Base-by-base conservation (phyloP, 768 basidiomycete genomes). In the Tricholoma flavovirens region DNA sequence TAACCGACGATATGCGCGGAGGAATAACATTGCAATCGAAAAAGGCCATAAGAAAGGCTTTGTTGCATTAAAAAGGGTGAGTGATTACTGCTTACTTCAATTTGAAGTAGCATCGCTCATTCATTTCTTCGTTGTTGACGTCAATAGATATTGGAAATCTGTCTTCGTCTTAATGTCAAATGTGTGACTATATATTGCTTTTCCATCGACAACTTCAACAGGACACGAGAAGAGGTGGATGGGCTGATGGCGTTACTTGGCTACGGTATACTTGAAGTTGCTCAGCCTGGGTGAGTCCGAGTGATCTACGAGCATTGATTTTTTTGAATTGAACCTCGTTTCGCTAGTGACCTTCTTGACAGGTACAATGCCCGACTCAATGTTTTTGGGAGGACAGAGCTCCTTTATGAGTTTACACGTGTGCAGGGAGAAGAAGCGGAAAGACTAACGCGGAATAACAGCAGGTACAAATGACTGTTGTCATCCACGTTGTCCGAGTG, bases 131-230 rank as follows among this genome's bases (percentile, higher is more conserved):
- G 8, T 29, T 29, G 8, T 29, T 8, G 29, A 8, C 8, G 29
- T 29, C 29, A 29, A 8, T 29, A 29, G 29, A 29, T 8, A 29
- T 4, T 29, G 29, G 29, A 29, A 8, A 29, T 94, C 30, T 95
- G 95, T 63, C 73, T 96, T 17, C 75, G 80, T 1, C 78, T 99
- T n/a, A 74, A 83, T 14, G 79, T 99, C 46, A 79, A 75, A 56
- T 92, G 88, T 57, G 93, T 98, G 21, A 87, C 92, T 2, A 89
- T 88, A 14, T 98, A 95, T 64, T 93, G 93, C 14, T 99, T 99
- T 71, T 83, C 94, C 1, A 93, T 98, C 59, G 96, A 98, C 63
- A 99, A 98, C 73, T 98, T 98, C 74, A 90, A 90, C 58, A 81
- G 97, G 21, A 79, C 88, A 1, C 75, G 82, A 53, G 86, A 87